Evolutionary conservation across 768 basidiomycete genomes (phyloP), one percentile per base, ranked within the genome.

Genomic region (Coprinopsis sp.): DNA sequence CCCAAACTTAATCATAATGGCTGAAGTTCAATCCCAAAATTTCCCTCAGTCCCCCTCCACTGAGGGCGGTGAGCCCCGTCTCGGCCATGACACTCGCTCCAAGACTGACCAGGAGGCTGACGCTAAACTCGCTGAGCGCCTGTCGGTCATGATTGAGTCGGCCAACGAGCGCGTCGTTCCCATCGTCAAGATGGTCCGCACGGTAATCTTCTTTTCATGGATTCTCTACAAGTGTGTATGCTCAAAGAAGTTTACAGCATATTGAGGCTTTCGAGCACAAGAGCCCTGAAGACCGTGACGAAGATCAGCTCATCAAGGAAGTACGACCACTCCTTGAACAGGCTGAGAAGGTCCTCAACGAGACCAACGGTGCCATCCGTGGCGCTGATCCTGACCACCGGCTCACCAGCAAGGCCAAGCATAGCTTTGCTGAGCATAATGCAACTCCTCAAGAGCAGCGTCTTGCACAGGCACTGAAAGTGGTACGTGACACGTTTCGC

Each of bases 371-470:
- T 12, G 56, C 61, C 18, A 49, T 69, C 34, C 59, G 55, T 11
- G 69, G 67, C 8, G 64, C 67, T 5, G 69, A 70, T n/a, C n/a
- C n/a, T n/a, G n/a, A n/a, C n/a, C n/a, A n/a, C n/a, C n/a, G n/a
- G n/a, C n/a, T n/a, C n/a, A n/a, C n/a, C n/a, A n/a, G n/a, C 51
- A 60, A 58, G 40, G 67, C 68, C 10, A 62, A 63, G 50, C 54
- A 64, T 13, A 64, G 66, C 40, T 55, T 55, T 52, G 56, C 60
- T 25, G 66, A 68, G 34, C 69, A 68, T 49, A 63, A 58, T 29
- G 69, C 69, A 8, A 58, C 66, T 0, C 63, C 65, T 2, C 62
- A 68, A 33, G 69, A 70, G 36, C 66, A 69, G 41, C 59, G 67
- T 6, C 63, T 70, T 30, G 67, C 67, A 2, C 66, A 68, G 41